These are phyloP conservation scores for Jaltomata sinuosa DNA, from an alignment of 257 asterid species.

Conservation along the genomic window DNA sequence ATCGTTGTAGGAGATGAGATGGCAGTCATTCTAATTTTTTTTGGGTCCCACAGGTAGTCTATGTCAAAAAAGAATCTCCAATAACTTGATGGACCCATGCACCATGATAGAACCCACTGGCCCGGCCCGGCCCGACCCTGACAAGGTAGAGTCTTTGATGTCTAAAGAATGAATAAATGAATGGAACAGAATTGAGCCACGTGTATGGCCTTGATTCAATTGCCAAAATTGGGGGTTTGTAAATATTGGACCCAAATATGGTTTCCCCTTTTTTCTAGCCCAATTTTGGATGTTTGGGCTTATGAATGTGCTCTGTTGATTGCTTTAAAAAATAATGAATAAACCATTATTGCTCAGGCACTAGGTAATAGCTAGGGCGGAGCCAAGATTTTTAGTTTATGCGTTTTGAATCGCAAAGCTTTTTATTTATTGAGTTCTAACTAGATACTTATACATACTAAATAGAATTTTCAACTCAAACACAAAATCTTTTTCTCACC, in stretches of 20 bases:
- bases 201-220: background rate
- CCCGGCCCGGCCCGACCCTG: background rate
- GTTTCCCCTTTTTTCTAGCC: background rate
- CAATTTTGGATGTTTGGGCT: background rate
- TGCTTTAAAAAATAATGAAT: background rate
- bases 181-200: slow-evolving; percentile 12
- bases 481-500: too few species aligned
- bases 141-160: background rate
- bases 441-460: too few species aligned
- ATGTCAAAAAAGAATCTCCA: background rate
- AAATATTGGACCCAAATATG: background rate
- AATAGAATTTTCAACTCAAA: too few species aligned
- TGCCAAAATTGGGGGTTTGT: slow-evolving; percentile 1
- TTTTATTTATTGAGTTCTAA: too few species aligned
- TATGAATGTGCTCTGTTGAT: background rate
- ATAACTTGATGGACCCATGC: background rate
- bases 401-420: too few species aligned
- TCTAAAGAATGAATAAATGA: background rate
- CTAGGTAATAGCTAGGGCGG: too few species aligned
- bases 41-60: background rate
- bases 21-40: background rate
- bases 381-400: too few species aligned
- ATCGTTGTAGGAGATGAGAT: background rate
- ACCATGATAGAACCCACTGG: background rate
- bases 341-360: background rate